phyloP scores from a whole-genome alignment of 106 monocot genomes.

The Gastrodia elata region DNA sequence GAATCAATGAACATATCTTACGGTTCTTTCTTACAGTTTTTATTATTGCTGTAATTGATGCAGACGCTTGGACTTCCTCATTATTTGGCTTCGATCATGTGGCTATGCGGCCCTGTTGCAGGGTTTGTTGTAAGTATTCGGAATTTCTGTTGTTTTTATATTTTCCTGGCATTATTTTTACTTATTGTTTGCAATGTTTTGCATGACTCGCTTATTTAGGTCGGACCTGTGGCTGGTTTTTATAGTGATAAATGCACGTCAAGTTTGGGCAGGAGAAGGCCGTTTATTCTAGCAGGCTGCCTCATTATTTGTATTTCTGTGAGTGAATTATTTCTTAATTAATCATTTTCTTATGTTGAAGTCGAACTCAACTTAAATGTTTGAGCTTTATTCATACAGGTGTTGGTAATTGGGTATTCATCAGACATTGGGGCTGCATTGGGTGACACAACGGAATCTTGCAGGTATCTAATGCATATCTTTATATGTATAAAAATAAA shows the following conservation, averaged over 20 bases:
- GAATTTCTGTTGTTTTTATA: neutral
- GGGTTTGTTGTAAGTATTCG: constrained; percentile 44
- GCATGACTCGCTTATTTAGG: constrained; percentile 15
- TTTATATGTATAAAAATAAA: neutral
- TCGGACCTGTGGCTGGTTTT: constrained; percentile 56
- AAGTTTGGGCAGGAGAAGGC: constrained; percentile 54
- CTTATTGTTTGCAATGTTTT: neutral
- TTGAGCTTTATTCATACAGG: constrained; percentile 17
- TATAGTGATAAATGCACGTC: constrained; percentile 59
- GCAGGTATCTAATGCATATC: constrained; percentile 55
- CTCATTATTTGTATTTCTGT: constrained; percentile 45
- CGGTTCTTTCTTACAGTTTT: neutral
- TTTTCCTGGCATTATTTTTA: neutral
- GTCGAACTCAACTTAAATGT: neutral
- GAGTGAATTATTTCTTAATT: constrained; percentile 11
- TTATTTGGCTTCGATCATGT: constrained; percentile 48
- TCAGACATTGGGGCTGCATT: constrained; percentile 53
- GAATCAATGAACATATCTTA: neutral
- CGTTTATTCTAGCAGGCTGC: constrained; percentile 50
- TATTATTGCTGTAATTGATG: neutral
- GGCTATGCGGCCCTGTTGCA: constrained; percentile 64
- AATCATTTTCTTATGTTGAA: neutral
- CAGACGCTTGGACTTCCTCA: constrained; percentile 62
- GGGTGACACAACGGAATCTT: constrained; percentile 52
- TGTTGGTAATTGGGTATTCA: constrained; percentile 51